A percentile compares a stretch with the other conserved stretches of the same genome.
Evolutionary conservation across 495 filamentous ascomycete genomes (phyloP).

Genomic region (Baudoinia panamericana): DNA sequence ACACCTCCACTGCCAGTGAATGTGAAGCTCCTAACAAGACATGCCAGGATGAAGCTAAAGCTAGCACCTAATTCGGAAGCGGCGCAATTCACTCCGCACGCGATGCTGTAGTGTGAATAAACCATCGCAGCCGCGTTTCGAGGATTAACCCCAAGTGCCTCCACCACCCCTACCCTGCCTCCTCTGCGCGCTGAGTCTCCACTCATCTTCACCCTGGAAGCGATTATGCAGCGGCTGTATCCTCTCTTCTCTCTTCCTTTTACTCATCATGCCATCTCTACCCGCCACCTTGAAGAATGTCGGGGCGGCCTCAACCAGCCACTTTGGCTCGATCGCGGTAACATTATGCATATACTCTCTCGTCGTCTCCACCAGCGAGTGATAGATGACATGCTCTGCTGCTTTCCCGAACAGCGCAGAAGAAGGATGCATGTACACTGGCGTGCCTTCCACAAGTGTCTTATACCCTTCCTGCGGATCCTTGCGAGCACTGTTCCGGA

Average conservation of each 20-base stretch:
- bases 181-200: conserved; percentile 81
- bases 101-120: no score
- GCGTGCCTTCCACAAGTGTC: conserved; percentile 86
- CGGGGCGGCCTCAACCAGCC: conserved; percentile 81
- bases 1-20: no score
- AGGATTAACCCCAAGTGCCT: conserved; percentile 91
- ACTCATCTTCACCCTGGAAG: conserved; percentile 82
- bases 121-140: neutral
- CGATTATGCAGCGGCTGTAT: conserved; percentile 92
- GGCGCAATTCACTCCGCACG: no score
- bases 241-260: conserved; percentile 83
- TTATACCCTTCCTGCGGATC: conserved; percentile 95
- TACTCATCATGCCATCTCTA: conserved; percentile 69
- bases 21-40: no score
- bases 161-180: conserved; percentile 80
- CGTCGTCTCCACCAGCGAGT: conserved; percentile 75
- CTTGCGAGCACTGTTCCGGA: conserved; percentile 88
- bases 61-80: no score
- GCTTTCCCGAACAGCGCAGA: conserved; percentile 90
- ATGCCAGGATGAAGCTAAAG: no score
- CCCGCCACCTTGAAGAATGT: conserved; percentile 98
- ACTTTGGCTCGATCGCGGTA: conserved; percentile 85
- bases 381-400: conserved; percentile 89
- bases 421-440: conserved; percentile 84
- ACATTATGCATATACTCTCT: conserved; percentile 97